Evolutionary conservation across 1,284 basidiomycete genomes (phyloP).

Genomic region (Moniliella sp.): DNA sequence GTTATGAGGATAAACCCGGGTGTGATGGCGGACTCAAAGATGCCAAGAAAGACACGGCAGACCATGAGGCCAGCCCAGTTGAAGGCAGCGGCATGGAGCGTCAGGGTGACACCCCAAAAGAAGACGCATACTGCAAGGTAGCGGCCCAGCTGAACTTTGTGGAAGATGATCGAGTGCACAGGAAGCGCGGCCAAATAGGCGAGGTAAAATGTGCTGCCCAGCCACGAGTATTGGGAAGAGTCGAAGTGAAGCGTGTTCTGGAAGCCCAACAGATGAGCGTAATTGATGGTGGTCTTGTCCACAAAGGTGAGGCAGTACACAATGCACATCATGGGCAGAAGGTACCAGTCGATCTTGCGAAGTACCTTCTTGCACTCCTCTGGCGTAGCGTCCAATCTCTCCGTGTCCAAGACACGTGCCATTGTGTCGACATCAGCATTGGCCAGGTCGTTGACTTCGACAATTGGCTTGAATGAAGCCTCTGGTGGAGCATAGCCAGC

Average conservation of each 20-base stretch:
- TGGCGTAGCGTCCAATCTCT: neutral
- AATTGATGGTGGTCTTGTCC: slow-evolving; percentile 14
- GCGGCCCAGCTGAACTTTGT: slow-evolving; percentile 14
- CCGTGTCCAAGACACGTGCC: neutral
- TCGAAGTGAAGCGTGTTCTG: slow-evolving; percentile 15
- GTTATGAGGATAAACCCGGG: slow-evolving; percentile 18
- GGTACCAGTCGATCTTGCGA: slow-evolving; percentile 21
- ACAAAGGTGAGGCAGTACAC: slow-evolving; percentile 19
- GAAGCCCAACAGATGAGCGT: slow-evolving; percentile 21
- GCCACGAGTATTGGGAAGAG: slow-evolving; percentile 21
- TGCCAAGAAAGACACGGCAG: slow-evolving; percentile 25
- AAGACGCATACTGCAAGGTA: slow-evolving; percentile 13
- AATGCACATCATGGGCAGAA: slow-evolving; percentile 23
- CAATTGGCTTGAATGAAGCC: no score
- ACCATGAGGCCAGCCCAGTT: slow-evolving; percentile 17
- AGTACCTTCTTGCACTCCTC: slow-evolving; percentile 11
- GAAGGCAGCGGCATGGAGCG: slow-evolving; percentile 15
- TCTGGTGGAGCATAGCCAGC: no score
- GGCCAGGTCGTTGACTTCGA: no score
- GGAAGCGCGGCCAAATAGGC: slow-evolving; percentile 14
- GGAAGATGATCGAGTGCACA: slow-evolving; percentile 12
- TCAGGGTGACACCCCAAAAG: slow-evolving; percentile 12
- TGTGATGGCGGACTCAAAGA: slow-evolving; percentile 18
- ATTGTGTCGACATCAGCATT: neutral
- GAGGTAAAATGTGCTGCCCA: slow-evolving; percentile 23